Percentiles rank a stretch among this genome's conserved stretches.
These are phyloP conservation scores for Glomus cerebriforme DNA, from an alignment of 192 early-diverging fungal species.

Conservation along the genomic window DNA sequence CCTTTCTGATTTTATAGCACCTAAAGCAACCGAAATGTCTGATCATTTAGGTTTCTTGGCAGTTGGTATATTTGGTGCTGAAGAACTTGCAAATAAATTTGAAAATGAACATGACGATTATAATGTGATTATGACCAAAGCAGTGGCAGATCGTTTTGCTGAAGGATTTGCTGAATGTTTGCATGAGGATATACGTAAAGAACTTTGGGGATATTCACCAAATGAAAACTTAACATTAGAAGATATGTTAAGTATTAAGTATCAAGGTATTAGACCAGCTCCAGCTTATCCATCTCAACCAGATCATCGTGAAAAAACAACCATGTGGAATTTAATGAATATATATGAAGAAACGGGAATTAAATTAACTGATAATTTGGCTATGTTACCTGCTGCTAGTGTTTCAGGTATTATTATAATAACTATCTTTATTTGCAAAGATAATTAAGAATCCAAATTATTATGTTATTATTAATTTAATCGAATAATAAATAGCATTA, in stretches of 20 bases:
- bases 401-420: slow-evolving; percentile 72
- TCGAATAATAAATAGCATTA: slow-evolving; percentile 30
- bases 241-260: slow-evolving; percentile 89
- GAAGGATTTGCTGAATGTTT: slow-evolving; percentile 91
- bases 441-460: background rate
- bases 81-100: slow-evolving; percentile 82
- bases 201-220: slow-evolving; percentile 86
- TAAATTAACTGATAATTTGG: slow-evolving; percentile 87
- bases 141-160: slow-evolving; percentile 90
- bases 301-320: slow-evolving; percentile 91
- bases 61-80: slow-evolving; percentile 88
- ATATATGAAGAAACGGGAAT: slow-evolving; percentile 82
- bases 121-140: slow-evolving; percentile 92
- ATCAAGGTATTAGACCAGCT: slow-evolving; percentile 93
- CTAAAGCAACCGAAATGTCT: slow-evolving; percentile 66
- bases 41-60: slow-evolving; percentile 94
- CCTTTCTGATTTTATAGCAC: slow-evolving; percentile 91
- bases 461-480: background rate
- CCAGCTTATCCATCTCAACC: slow-evolving; percentile 96
- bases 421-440: slow-evolving; percentile 8
- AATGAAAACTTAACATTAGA: slow-evolving; percentile 74
- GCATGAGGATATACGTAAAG: slow-evolving; percentile 86
- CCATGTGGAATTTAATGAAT: slow-evolving; percentile 89
- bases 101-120: slow-evolving; percentile 87
- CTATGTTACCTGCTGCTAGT: slow-evolving; percentile 90